Percentiles rank a stretch among this genome's conserved stretches.
phyloP scores from a whole-genome alignment of 78 protist species.

The Mastigamoeba balamuthi region DNA sequence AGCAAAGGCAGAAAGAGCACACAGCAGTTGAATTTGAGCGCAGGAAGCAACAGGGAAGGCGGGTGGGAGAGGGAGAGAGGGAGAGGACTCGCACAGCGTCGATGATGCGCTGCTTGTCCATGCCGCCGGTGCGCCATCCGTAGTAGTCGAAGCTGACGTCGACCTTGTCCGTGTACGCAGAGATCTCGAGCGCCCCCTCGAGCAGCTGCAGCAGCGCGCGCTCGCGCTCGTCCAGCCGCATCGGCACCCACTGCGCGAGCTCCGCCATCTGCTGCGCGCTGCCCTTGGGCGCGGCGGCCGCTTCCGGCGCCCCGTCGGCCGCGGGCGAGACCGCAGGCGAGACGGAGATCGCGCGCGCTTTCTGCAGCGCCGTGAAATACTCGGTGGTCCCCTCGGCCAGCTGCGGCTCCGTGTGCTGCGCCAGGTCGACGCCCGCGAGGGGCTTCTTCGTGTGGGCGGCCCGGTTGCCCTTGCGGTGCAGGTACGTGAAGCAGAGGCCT shows the following conservation, averaged over 20 bases:
- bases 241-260: slow-evolving; percentile 38
- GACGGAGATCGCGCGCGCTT: no score
- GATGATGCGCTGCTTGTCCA: slow-evolving; percentile 26
- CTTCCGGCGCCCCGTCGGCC: not conserved
- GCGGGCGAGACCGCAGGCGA: not conserved
- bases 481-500: not conserved
- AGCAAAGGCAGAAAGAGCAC: no score
- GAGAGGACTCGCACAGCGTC: slow-evolving; percentile 50
- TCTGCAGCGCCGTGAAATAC: no score
- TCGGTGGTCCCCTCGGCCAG: not conserved
- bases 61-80: slow-evolving; percentile 24
- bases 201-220: slow-evolving; percentile 55
- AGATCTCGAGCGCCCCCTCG: slow-evolving; percentile 65
- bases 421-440: not conserved
- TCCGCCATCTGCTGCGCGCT: not conserved
- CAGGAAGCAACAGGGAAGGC: not conserved
- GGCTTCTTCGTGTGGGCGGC: not conserved
- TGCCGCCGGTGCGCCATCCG: slow-evolving; percentile 9
- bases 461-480: not conserved
- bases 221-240: slow-evolving; percentile 39
- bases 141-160: not conserved
- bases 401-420: not conserved
- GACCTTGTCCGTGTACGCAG: slow-evolving; percentile 72
- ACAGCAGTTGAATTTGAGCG: not conserved
- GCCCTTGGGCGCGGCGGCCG: not conserved